A percentile compares a stretch with the other conserved stretches of the same genome.
These are phyloP conservation scores for Spergularia marina DNA, from an alignment of 148 eudicot genomes.

Conservation along the genomic window DNA sequence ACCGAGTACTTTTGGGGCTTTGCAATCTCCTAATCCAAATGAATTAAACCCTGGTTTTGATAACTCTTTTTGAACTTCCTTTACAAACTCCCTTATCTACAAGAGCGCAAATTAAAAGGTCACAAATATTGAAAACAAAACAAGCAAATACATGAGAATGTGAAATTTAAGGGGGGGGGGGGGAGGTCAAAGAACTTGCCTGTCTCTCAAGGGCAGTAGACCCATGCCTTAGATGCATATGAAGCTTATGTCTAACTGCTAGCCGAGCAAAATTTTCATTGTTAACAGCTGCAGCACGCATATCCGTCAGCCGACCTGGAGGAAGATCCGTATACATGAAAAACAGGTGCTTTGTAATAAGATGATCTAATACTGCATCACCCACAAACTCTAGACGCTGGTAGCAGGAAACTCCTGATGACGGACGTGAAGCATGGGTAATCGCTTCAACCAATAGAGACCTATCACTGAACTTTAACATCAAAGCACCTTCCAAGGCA, in stretches of 20 bases:
- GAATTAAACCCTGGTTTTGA: constrained; percentile 80
- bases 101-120: not conserved
- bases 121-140: not conserved
- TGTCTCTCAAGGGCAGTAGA: constrained; percentile 96
- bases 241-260: constrained; percentile 87
- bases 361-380: constrained; percentile 97
- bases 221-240: constrained; percentile 87
- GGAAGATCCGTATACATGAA: constrained; percentile 91
- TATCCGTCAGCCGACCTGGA: constrained; percentile 94
- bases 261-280: constrained; percentile 98
- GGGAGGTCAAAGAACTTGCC: constrained; percentile 34
- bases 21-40: constrained; percentile 96
- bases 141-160: not conserved
- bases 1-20: constrained; percentile 98
- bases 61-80: constrained; percentile 69
- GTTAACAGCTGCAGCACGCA: constrained; percentile 99
- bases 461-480: constrained; percentile 55
- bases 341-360: constrained; percentile 87
- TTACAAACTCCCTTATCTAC: constrained; percentile 91
- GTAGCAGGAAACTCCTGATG: constrained; percentile 95
- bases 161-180: not conserved
- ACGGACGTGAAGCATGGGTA: constrained; percentile 99
- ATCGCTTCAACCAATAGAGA: constrained; percentile 81
- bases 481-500: constrained; percentile 68
- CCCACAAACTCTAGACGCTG: constrained; percentile 98